Conservation (phyloP, 1,139 yeast genomes). For the Suhomyces terraborum region DNA sequence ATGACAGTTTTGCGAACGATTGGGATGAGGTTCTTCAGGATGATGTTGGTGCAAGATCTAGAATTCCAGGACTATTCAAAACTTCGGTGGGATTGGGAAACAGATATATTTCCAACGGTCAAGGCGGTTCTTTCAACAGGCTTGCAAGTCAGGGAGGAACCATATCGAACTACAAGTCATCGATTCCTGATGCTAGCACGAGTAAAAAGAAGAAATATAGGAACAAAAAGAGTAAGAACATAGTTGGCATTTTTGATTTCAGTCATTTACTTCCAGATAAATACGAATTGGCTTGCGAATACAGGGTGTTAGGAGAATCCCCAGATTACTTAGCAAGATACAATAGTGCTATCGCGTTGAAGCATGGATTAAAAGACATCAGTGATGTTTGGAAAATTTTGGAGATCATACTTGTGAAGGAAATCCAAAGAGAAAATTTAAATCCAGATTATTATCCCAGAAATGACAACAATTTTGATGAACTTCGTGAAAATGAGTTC, state of each 20-base stretch:
- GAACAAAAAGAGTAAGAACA: slow-evolving; percentile 42
- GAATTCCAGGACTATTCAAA: slow-evolving; percentile 48
- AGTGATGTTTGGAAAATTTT: slow-evolving; percentile 81
- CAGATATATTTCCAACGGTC: slow-evolving; percentile 25
- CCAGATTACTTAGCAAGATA: slow-evolving; percentile 67
- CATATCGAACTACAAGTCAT: slow-evolving; percentile 33
- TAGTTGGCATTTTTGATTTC: slow-evolving; percentile 67
- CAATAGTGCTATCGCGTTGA: slow-evolving; percentile 72
- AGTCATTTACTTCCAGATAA: slow-evolving; percentile 74
- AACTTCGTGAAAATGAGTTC: slow-evolving; percentile 20
- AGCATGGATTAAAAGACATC: slow-evolving; percentile 60
- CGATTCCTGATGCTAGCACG: slow-evolving; percentile 19
- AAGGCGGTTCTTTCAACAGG: slow-evolving; percentile 26
- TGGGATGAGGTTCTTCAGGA: slow-evolving; percentile 52
- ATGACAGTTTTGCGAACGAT: slow-evolving; percentile 53
- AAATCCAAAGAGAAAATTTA: slow-evolving; percentile 22
- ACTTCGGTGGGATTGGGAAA: slow-evolving; percentile 45
- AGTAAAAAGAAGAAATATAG: slow-evolving; percentile 19
- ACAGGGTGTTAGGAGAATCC: slow-evolving; percentile 65
- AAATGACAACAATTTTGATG: slow-evolving; percentile 2
- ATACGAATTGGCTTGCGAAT: slow-evolving; percentile 74
- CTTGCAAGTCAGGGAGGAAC: slow-evolving; percentile 31
- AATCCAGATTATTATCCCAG: slow-evolving; percentile 17
- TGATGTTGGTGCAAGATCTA: slow-evolving; percentile 45
- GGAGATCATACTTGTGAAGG: slow-evolving; percentile 45